Evolutionary conservation across 2,329 filamentous ascomycete genomes (phyloP).

Genomic region (Hypocreales sp.): DNA sequence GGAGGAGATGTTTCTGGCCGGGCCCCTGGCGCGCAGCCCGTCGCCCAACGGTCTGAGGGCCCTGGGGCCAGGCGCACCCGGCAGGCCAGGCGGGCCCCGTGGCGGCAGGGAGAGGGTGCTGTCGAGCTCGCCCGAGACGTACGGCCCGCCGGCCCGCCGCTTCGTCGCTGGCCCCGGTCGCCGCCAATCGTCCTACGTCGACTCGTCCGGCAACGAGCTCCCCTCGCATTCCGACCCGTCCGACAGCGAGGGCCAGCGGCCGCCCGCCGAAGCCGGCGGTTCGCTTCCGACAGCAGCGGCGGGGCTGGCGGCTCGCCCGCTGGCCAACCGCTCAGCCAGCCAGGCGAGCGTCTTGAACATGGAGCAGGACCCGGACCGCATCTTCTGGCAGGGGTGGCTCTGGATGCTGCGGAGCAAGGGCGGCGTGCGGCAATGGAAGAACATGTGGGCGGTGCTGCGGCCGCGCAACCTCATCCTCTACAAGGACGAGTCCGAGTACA

Average conservation of each 20-base stretch:
- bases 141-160: constrained; percentile 16
- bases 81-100: too few species aligned
- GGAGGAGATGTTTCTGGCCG: constrained; percentile 63
- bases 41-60: constrained; percentile 14
- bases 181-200: constrained; percentile 44
- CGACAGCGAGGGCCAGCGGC: constrained; percentile 41
- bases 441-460: constrained; percentile 81
- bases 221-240: constrained; percentile 82
- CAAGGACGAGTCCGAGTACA: constrained; percentile 85
- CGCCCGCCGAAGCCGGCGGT: constrained; percentile 10
- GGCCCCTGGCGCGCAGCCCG: constrained; percentile 39
- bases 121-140: constrained; percentile 48
- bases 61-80: constrained; percentile 2
- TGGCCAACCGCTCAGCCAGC: constrained; percentile 38
- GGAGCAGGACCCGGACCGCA: constrained; percentile 61
- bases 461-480: constrained; percentile 77
- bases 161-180: constrained; percentile 20
- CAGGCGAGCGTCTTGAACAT: constrained; percentile 39
- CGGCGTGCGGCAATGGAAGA: constrained; percentile 85
- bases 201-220: constrained; percentile 53
- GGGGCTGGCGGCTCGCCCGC: constrained; percentile 13
- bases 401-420: constrained; percentile 70
- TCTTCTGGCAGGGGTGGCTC: constrained; percentile 89
- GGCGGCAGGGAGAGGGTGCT: constrained; percentile 25
- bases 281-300: constrained; percentile 4